Percentiles rank a stretch among this genome's conserved stretches.
phyloP scores from a whole-genome alignment of 192 early-diverging fungal species.

The Entophlyctis luteolus region DNA sequence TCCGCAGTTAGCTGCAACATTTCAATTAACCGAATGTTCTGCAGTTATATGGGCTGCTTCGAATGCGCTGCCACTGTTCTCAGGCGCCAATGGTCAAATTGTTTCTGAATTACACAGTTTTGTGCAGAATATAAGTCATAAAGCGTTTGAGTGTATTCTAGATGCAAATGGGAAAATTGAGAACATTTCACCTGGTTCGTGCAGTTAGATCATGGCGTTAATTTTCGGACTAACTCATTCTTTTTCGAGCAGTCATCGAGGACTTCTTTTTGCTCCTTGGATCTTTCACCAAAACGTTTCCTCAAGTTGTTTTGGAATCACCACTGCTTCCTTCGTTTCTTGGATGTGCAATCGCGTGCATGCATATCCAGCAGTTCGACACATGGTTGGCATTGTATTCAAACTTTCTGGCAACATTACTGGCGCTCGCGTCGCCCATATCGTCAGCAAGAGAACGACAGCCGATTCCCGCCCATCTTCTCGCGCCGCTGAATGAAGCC shows the following conservation, averaged over 20 bases:
- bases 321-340: slow-evolving; percentile 53
- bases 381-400: slow-evolving; percentile 25
- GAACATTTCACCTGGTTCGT: slow-evolving; percentile 65
- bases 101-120: slow-evolving; percentile 54
- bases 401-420: slow-evolving; percentile 16
- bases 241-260: slow-evolving; percentile 62
- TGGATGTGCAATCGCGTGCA: slow-evolving; percentile 60
- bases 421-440: slow-evolving; percentile 21
- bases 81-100: no score
- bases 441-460: no score
- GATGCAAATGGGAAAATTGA: slow-evolving; percentile 38
- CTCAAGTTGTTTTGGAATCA: slow-evolving; percentile 54
- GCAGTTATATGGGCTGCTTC: slow-evolving; percentile 89
- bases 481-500: not conserved
- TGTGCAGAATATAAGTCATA: slow-evolving; percentile 61
- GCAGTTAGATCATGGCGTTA: no score
- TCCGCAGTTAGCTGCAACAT: slow-evolving; percentile 63
- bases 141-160: slow-evolving; percentile 62
- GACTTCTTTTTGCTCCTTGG: slow-evolving; percentile 67
- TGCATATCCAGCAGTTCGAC: slow-evolving; percentile 35
- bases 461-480: not conserved
- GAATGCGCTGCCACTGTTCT: no score
- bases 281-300: slow-evolving; percentile 46
- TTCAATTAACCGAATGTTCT: slow-evolving; percentile 60
- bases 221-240: no score